phyloP scores from a whole-genome alignment of 78 protist genomes.

The Capsaspora owczarzaki region DNA sequence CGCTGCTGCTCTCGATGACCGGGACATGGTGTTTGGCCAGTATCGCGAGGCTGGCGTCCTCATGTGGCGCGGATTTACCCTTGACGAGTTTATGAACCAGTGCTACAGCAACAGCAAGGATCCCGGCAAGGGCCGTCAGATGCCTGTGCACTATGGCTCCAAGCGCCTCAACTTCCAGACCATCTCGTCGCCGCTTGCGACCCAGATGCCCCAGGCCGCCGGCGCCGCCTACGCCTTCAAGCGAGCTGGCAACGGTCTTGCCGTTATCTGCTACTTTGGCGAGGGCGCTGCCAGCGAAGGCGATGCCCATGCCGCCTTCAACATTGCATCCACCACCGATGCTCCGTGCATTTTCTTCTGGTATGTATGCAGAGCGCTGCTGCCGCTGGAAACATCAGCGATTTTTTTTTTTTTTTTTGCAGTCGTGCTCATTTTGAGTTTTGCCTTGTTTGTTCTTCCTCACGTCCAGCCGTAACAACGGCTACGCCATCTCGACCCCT shows the following conservation, averaged over 20 bases:
- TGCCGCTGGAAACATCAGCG: not conserved
- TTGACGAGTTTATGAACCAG: slow-evolving; percentile 72
- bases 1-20: slow-evolving; percentile 59
- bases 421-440: not conserved
- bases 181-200: slow-evolving; percentile 84
- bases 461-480: slow-evolving; percentile 78
- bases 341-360: slow-evolving; percentile 85
- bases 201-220: slow-evolving; percentile 86
- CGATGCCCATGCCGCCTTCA: slow-evolving; percentile 91
- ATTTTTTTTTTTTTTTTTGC: not conserved
- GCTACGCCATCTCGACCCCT: slow-evolving; percentile 93
- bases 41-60: slow-evolving; percentile 86
- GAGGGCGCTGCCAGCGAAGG: slow-evolving; percentile 98
- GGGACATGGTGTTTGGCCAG: slow-evolving; percentile 78
- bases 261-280: slow-evolving; percentile 85
- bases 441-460: not conserved
- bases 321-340: slow-evolving; percentile 83
- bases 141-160: slow-evolving; percentile 96
- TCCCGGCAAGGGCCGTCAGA: slow-evolving; percentile 88
- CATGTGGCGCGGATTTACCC: slow-evolving; percentile 77
- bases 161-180: slow-evolving; percentile 73
- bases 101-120: slow-evolving; percentile 71
- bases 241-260: slow-evolving; percentile 34
- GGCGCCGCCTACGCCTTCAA: slow-evolving; percentile 86
- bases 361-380: not conserved